Percentiles rank a stretch among this genome's conserved stretches.
Evolutionary conservation across 2,329 filamentous ascomycete species (phyloP).

Genomic region (Aureobasidium sp.): DNA sequence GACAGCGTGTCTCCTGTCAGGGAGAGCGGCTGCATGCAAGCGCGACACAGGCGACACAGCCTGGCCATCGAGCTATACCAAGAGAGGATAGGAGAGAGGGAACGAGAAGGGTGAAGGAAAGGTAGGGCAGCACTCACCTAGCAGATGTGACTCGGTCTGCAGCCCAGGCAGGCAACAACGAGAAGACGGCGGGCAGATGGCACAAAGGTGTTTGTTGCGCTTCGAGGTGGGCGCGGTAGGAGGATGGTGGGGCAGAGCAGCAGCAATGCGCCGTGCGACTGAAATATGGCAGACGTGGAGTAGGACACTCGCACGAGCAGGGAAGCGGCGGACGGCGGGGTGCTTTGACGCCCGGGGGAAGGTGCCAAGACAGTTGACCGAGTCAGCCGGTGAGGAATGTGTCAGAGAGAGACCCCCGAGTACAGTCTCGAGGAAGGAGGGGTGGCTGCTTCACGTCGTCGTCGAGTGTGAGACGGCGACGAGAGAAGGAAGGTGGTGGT

Average conservation of each 20-base stretch:
- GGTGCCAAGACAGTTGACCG: conserved; percentile 10
- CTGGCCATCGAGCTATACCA: background rate
- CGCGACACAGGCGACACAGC: conserved; percentile 4
- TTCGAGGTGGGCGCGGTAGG: background rate
- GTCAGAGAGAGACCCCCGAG: conserved; percentile 12
- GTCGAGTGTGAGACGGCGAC: background rate
- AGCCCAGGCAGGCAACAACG: background rate
- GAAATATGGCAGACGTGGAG: conserved; percentile 5
- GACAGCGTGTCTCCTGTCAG: conserved; percentile 8
- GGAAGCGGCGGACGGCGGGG: conserved; percentile 11
- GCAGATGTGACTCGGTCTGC: conserved; percentile 1
- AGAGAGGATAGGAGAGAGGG: background rate
- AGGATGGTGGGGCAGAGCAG: conserved; percentile 2
- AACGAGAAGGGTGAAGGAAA: background rate
- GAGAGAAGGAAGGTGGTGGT: background rate
- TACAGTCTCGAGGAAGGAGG: background rate
- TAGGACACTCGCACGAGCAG: conserved; percentile 10
- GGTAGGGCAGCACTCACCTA: background rate
- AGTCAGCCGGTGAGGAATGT: conserved; percentile 14
- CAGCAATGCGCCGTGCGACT: conserved; percentile 11
- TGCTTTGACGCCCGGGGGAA: conserved; percentile 8
- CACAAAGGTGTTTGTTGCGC: conserved; percentile 1
- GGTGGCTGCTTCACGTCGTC: background rate
- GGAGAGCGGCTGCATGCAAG: conserved; percentile 7
- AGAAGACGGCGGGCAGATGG: background rate